Evolutionary conservation across 2,329 filamentous ascomycete species (phyloP), one percentile per base, ranked within the genome.

Genomic region (Hymenoscyphus salicellus): DNA sequence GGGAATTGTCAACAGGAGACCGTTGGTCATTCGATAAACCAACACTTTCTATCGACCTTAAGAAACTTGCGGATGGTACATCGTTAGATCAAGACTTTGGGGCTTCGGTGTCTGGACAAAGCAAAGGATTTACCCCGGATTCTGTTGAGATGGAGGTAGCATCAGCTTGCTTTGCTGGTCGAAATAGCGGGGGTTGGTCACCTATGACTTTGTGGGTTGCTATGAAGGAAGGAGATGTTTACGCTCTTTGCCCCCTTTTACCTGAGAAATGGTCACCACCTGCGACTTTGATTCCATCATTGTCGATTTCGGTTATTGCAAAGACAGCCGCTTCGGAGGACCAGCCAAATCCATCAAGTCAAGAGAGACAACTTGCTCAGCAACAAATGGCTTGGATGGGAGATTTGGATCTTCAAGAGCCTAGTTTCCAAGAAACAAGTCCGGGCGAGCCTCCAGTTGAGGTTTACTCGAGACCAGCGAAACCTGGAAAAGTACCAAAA

Each of bases 151-250:
- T 99, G 89, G 91, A 97, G 74, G 92, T 96, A 26, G 92, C 93
- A 3, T 89, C 93, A 1, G 93, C 93, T 60, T 91, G 88, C 75
- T 99, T 99, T 79, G 81, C 84, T 41, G 80, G 80, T 14, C 82
- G 83, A 68, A 82, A 81, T 41, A 85, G 85, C 6, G 94, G 93
- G 16, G 93, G 93, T 62, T 99, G 95, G 95, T 91, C 93, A 7
- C 87, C 93, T 10, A 97, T 97, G 91, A 98, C 95, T 0, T 82
- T 99, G 11, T 99, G 94, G 92, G 81, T 98, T 60, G 93, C 93
- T n/a, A 99, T 97, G 90, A 87, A 87, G 43, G 90, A 92, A 65
- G 95, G 95, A 3, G 93, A 97, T 74, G 85, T 98, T 5, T 99
- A 99, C 74, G 93, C 94, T 1, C 81, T 99, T 8, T 97, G 93